A percentile compares a stretch with the other conserved stretches of the same genome.
Evolutionary conservation across 1,284 basidiomycete species (phyloP).

Genomic region (Polyporus tsugae): DNA sequence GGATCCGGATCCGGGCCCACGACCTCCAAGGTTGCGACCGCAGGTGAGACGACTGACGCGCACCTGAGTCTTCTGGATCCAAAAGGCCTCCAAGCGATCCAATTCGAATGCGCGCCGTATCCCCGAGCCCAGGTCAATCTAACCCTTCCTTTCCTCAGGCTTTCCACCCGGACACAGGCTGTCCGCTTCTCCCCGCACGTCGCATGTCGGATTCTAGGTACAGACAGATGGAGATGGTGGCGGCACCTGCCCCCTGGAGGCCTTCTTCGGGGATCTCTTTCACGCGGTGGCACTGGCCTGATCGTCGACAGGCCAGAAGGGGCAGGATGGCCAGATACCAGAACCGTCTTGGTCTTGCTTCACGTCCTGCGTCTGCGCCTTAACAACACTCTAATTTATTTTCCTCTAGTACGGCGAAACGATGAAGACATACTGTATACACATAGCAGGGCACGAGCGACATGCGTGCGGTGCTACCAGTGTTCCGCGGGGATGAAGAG

Average conservation of each 20-base stretch:
- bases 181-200: background rate
- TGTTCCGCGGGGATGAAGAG: background rate
- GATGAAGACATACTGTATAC: background rate
- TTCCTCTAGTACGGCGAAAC: background rate
- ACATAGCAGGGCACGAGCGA: background rate
- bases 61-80: background rate
- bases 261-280: background rate
- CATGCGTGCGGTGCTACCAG: background rate
- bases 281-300: background rate
- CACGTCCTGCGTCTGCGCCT: background rate
- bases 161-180: background rate
- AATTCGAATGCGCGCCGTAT: background rate
- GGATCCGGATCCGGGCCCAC: background rate
- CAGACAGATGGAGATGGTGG: slow-evolving; percentile 1
- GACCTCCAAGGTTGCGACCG: too few relatives aligned
- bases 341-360: background rate
- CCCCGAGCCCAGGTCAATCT: background rate
- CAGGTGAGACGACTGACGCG: too few relatives aligned
- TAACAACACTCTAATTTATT: background rate
- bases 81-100: background rate
- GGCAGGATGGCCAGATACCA: background rate
- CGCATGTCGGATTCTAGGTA: background rate
- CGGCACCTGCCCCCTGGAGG: background rate
- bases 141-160: background rate
- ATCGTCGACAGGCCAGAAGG: slow-evolving; percentile 4